These are phyloP conservation scores for Cryoendolithus antarcticus DNA, from an alignment of 2,329 filamentous ascomycete genomes.

Conservation along the genomic window DNA sequence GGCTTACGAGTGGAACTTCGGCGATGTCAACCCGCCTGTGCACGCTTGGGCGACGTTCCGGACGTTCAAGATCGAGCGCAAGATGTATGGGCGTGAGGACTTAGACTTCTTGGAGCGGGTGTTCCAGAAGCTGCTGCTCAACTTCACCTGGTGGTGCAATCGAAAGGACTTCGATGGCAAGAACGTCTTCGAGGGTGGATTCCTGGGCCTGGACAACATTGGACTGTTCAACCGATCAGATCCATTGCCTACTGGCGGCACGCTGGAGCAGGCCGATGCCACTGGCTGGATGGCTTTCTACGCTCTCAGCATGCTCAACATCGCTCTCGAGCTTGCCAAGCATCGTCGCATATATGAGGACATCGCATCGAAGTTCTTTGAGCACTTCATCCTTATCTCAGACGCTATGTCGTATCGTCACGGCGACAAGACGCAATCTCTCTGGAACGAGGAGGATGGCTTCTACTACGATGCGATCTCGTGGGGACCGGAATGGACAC, in stretches of 20 bases:
- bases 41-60: slow-evolving; percentile 94
- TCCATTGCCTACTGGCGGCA: slow-evolving; percentile 82
- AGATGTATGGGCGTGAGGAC: slow-evolving; percentile 90
- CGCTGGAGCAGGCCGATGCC: slow-evolving; percentile 90
- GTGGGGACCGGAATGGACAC: slow-evolving; percentile 84
- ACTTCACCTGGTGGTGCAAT: slow-evolving; percentile 99
- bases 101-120: slow-evolving; percentile 91
- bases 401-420: slow-evolving; percentile 77
- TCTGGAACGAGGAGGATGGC: slow-evolving; percentile 93
- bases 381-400: slow-evolving; percentile 95
- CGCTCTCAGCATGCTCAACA: slow-evolving; percentile 92
- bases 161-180: slow-evolving; percentile 89
- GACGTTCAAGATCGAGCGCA: slow-evolving; percentile 95
- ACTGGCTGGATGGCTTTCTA: slow-evolving; percentile 99
- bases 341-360: slow-evolving; percentile 93
- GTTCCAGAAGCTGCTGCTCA: slow-evolving; percentile 88
- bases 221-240: slow-evolving; percentile 95
- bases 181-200: slow-evolving; percentile 94
- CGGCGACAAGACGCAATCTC: slow-evolving; percentile 60
- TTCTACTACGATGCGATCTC: slow-evolving; percentile 99
- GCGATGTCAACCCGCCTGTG: slow-evolving; percentile 91
- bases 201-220: slow-evolving; percentile 92
- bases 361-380: slow-evolving; percentile 95
- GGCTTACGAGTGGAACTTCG: slow-evolving; percentile 95
- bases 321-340: slow-evolving; percentile 86